Evolutionary conservation across 352 stramenopile species (phyloP), one percentile per base, ranked within the genome.

Genomic region (Pythium monospermum): DNA sequence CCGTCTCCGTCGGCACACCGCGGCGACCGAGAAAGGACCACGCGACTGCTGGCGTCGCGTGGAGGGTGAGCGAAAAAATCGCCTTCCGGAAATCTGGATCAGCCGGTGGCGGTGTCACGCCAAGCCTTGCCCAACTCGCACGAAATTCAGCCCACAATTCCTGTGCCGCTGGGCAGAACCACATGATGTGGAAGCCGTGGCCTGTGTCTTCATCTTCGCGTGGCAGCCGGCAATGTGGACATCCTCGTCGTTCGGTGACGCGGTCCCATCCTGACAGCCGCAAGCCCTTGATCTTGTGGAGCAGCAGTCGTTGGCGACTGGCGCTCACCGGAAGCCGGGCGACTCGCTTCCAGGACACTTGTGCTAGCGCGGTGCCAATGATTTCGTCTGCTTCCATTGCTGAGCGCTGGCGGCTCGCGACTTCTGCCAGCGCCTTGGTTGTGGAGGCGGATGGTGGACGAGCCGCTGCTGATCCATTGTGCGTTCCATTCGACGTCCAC

Each of bases 221-320:
- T 8, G 30, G 30, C 30, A 13, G 8, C 13, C 7, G 7, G 30
- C 36, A 41, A n/a, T 41, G 36, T 10, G 36, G 40, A 13, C 40
- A 47, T 2, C 40, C 40, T 1, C 40, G 40, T 1, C 40, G 22
- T 0, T 21, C 6, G 27, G 11, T 35, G 25, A 6, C 2, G 2
- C 41, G 12, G 13, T 36, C 41, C 41, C 41, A 49, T 0, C 41
- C 41, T 2, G 26, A 49, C 6, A 49, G 41, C 1, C 41, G 23
- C 1, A 35, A 16, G 11, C 41, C 27, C n/a, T 49, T 49, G 8
- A 49, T 16, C 25, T 49, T 49, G 41, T 49, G 27, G 5, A 49
- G 23, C 13, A 49, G 23, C 13, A 49, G 41, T 4, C 41, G 41
- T 23, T 49, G 26, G 1, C 15, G 15, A 16, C 25, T 37, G 16